Evolutionary conservation across 2,329 filamentous ascomycete species (phyloP), one percentile per base, ranked within the genome.

Genomic region (Pseudopithomyces chartarum): DNA sequence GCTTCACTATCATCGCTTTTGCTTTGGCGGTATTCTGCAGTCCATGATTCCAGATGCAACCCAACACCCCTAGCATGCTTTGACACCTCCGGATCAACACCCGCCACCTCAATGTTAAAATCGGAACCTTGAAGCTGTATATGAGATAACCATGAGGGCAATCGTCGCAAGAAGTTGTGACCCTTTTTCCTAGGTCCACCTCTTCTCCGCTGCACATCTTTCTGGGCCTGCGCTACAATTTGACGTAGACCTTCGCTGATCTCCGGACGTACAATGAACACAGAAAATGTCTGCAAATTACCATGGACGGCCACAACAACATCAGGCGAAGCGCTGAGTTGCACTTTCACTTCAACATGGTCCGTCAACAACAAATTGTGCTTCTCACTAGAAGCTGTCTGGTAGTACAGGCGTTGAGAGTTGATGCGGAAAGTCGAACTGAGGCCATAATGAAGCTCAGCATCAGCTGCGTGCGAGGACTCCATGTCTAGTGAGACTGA

Each of bases 401-500:
- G 96, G 71, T 99, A 99, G 74, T 98, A 99, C 1, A 99, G 83
- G 62, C 92, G 86, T 71, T 97, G 92, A 0, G 91, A 90, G 60
- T 94, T 89, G 56, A 98, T 81, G 44, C 95, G 85, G 71, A 96
- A 87, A 3, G 90, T 90, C 0, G 92, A 92, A 13, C 87, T 87
- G 1, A 99, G 79, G 5, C 90, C 91, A 75, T 99, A 99, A 70
- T 97, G 90, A 3, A 92, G 79, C 33, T 96, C 90, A 55, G 90
- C 90, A 34, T 91, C 86, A 0, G 89, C 82, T 2, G 92, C 95
- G 76, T 99, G 95, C n/a, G 92, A 97, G 0, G 95, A 97, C 70
- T 99, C 95, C 46, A 96, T 84, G 68, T 99, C 95, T 20, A 98
- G 79, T 0, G 94, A 96, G 36, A 98, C 87, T 0, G 94, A 97